Evolutionary conservation across 2,329 filamentous ascomycete species (phyloP).

Genomic region (Fusarium pseudonygamai): DNA sequence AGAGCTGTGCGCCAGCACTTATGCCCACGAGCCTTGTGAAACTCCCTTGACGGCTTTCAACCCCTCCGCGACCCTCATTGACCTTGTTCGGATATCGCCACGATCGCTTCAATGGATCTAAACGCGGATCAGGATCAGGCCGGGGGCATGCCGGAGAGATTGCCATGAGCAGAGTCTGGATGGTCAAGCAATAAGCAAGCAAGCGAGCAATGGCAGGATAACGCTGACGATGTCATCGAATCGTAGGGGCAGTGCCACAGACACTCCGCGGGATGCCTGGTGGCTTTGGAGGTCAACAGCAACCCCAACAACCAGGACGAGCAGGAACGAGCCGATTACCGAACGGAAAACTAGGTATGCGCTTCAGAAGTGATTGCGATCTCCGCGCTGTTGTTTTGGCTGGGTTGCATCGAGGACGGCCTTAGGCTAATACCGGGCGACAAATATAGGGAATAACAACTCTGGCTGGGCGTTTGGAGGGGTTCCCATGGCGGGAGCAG

Average conservation of each 20-base stretch:
- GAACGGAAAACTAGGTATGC: constrained; percentile 70
- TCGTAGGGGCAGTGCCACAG: constrained; percentile 67
- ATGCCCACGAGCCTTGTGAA: constrained; percentile 21
- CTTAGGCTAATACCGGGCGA: constrained; percentile 37
- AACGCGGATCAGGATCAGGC: not conserved
- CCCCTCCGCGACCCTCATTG: constrained; percentile 28
- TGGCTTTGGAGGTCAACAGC: constrained; percentile 68
- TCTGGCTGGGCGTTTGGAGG: constrained; percentile 71
- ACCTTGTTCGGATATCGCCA: constrained; percentile 22
- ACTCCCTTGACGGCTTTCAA: constrained; percentile 22
- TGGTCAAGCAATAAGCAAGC: constrained; percentile 10
- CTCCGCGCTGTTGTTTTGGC: constrained; percentile 7
- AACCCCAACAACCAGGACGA: constrained; percentile 63
- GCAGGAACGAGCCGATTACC: constrained; percentile 68
- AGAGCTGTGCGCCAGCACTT: constrained; percentile 25
- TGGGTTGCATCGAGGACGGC: constrained; percentile 5
- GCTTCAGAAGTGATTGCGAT: not conserved
- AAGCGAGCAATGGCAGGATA: constrained; percentile 31
- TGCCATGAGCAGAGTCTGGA: constrained; percentile 4
- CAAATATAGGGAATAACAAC: constrained; percentile 57
- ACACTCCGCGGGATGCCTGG: constrained; percentile 69
- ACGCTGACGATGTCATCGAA: constrained; percentile 43
- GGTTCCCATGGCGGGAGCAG: constrained; percentile 67
- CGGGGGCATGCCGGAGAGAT: constrained; percentile 1
- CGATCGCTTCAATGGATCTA: constrained; percentile 28